These are phyloP conservation scores for Carex cristatella DNA, from an alignment of 176 grass and related monocot genomes.

Conservation along the genomic window DNA sequence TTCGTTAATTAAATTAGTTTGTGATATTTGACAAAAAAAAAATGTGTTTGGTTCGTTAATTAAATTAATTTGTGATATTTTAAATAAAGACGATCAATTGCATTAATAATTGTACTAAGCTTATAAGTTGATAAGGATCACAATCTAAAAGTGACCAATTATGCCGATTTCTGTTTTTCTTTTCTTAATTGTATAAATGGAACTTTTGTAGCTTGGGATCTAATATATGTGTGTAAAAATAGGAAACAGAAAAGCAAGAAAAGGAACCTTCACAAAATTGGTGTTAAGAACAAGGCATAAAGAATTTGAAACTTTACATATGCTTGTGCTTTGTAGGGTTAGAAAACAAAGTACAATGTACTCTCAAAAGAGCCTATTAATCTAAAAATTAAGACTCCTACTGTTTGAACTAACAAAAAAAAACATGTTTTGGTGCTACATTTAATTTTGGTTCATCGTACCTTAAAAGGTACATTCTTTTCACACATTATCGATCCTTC, in stretches of 20 bases:
- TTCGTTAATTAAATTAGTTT: no score
- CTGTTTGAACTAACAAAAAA: neutral
- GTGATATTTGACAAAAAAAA: no score
- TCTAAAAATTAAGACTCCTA: neutral
- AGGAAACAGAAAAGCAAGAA: neutral
- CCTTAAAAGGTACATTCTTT: neutral
- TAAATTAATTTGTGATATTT: neutral
- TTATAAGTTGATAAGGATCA: neutral
- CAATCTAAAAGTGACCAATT: neutral
- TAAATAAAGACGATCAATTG: neutral
- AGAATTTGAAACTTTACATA: neutral
- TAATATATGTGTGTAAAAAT: neutral
- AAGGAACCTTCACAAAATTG: neutral
- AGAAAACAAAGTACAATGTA: neutral
- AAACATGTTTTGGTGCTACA: conserved; percentile 5
- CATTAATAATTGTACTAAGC: neutral
- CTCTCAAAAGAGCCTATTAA: neutral
- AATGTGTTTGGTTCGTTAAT: no score
- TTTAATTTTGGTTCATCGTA: neutral
- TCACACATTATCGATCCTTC: neutral
- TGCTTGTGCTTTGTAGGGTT: neutral
- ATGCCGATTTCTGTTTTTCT: neutral
- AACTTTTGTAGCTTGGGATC: neutral
- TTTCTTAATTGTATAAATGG: neutral
- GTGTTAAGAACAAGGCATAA: neutral